phyloP scores from a whole-genome alignment of 2,329 filamentous ascomycete species.

The Gnomoniopsis sp. region DNA sequence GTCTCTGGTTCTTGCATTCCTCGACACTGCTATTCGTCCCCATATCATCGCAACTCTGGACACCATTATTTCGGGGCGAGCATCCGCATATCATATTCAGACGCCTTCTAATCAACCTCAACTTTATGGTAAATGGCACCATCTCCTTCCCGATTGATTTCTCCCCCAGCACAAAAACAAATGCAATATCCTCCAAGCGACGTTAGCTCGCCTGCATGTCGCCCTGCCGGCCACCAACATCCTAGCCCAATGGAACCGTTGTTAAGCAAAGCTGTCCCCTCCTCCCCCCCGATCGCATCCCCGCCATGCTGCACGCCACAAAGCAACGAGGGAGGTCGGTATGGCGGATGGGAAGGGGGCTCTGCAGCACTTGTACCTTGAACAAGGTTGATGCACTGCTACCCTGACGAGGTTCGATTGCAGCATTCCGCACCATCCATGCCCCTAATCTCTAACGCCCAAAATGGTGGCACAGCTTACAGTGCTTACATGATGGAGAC shows the following conservation, averaged over 20 bases:
- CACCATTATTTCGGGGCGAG: conserved; percentile 9
- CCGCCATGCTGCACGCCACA: conserved; percentile 10
- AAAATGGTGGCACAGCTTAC: conserved; percentile 12
- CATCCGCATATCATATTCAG: conserved; percentile 4
- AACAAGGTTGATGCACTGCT: conserved; percentile 13
- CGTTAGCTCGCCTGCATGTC: conserved; percentile 15
- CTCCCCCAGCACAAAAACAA: conserved; percentile 1
- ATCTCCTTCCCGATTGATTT: conserved; percentile 7
- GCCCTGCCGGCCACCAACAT: conserved; percentile 9
- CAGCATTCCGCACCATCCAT: conserved; percentile 13
- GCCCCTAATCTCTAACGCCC: not conserved
- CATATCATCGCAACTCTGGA: not conserved
- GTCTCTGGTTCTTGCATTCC: not conserved
- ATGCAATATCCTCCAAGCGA: conserved; percentile 11
- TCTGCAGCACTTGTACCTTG: conserved; percentile 12
- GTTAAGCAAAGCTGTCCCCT: conserved; percentile 12
- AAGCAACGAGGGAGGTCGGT: conserved; percentile 8
- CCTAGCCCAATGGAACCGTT: conserved; percentile 12
- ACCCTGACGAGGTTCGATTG: conserved; percentile 10
- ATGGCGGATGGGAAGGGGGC: not conserved
- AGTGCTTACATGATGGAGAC: conserved; percentile 17
- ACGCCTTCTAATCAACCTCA: not conserved
- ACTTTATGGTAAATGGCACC: not conserved
- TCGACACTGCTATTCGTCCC: conserved; percentile 2
- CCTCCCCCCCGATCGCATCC: conserved; percentile 5